Evolutionary conservation across 495 filamentous ascomycete genomes (phyloP), one percentile per base, ranked within the genome.

Genomic region (Aspergillus homomorphus): DNA sequence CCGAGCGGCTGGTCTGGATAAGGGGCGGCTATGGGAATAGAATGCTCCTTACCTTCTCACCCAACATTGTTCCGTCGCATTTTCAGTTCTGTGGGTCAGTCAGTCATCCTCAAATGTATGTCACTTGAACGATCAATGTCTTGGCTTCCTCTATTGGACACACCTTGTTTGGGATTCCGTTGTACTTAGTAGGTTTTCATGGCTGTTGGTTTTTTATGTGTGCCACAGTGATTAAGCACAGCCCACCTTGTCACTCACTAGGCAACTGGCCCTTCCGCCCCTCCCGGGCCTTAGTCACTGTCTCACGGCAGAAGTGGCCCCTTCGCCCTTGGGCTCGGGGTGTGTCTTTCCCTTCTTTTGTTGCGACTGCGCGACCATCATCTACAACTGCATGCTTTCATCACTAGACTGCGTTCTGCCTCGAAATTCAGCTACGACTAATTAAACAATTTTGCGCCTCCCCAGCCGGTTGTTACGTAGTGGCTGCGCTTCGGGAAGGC

Each of bases 1-100:
- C 59, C 54, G 48, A 58, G 54, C 46, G 49, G 54, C 53, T 51
- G 58, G 59, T 53, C 56, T 53, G 21, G 41, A 55, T 44, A 24
- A 50, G 33, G 44, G 33, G 41, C 45, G 23, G 54, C 18, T 45
- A 44, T 44, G 15, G 43, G 5, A 33, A 38, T 38, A 14, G 4
- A 26, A 12, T 48, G n/a, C 44, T 57, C 46, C 54, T 54, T 60
- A 43, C 41, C 19, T 38, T 7, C 18, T 26, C 23, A 22, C 18
- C 53, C 49, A 22, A 20, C 20, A 49, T 49, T 30, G 26, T 52
- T 22, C 6, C 41, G 12, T 49, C 38, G 30, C 45, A 8, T 50
- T 49, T 28, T 20, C 22, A 21, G n/a, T 10, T 14, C 22, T 28
- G 10, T 30, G 12, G 33, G 12, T 2, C 33, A 38, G 5, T 12